These are phyloP conservation scores for Aspergillus ellipticus DNA, from an alignment of 495 filamentous ascomycete genomes.

Conservation along the genomic window DNA sequence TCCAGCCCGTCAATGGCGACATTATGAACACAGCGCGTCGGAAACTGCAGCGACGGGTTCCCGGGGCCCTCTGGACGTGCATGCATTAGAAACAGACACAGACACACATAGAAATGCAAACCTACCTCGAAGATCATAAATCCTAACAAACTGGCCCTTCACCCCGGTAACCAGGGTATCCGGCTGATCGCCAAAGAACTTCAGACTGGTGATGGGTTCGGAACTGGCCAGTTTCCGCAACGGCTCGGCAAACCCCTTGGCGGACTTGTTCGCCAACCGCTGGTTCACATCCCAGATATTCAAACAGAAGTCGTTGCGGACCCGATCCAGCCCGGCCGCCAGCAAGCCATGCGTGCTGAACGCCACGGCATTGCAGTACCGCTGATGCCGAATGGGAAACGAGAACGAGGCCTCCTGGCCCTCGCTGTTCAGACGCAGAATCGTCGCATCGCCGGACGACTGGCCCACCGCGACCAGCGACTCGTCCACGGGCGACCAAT, in stretches of 20 bases:
- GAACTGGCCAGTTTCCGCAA: conserved; percentile 71
- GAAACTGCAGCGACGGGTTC: conserved; percentile 59
- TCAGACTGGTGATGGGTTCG: conserved; percentile 83
- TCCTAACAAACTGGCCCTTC: conserved; percentile 78
- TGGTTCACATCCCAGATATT: conserved; percentile 91
- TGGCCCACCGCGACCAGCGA: conserved; percentile 82
- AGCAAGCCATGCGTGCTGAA: conserved; percentile 77
- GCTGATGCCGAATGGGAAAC: conserved; percentile 78
- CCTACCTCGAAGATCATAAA: conserved; percentile 86
- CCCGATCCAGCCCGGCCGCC: conserved; percentile 84
- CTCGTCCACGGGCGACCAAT: conserved; percentile 82
- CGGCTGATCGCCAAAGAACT: conserved; percentile 84
- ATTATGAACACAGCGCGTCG: conserved; percentile 84
- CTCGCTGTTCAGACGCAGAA: conserved; percentile 69
- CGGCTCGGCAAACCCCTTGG: conserved; percentile 54
- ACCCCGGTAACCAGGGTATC: conserved; percentile 79
- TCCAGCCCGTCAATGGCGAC: conserved; percentile 85
- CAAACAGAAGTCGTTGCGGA: conserved; percentile 87
- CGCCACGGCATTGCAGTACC: conserved; percentile 86
- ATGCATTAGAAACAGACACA: neutral
- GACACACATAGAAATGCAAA: conserved; percentile 8
- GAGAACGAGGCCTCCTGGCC: conserved; percentile 56
- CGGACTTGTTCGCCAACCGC: conserved; percentile 44
- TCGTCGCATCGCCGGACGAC: conserved; percentile 75
- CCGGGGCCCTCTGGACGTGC: conserved; percentile 41